A percentile compares a stretch with the other conserved stretches of the same genome.
Conservation (phyloP, 1,284 basidiomycete genomes). For the Cryptococcus wingfieldii region DNA sequence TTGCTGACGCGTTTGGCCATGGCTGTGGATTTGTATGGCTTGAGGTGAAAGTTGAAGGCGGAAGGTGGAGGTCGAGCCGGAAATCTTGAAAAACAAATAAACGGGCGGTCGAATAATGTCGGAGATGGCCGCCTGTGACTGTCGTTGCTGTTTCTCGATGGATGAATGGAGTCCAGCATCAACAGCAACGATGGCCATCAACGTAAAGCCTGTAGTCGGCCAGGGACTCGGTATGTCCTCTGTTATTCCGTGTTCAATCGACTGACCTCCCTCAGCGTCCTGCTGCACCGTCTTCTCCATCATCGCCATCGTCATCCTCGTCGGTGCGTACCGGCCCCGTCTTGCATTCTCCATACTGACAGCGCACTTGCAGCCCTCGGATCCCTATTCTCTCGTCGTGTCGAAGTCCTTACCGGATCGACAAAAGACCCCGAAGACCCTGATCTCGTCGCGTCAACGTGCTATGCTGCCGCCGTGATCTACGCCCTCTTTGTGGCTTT, state of each 20-base stretch:
- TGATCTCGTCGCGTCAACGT: constrained; percentile 49
- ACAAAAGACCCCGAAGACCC: constrained; percentile 52
- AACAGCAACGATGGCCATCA: constrained; percentile 17
- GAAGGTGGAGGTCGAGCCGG: constrained; percentile 1
- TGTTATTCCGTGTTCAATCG: not conserved
- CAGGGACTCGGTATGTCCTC: constrained; percentile 45
- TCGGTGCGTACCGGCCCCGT: constrained; percentile 33
- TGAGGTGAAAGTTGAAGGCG: not conserved
- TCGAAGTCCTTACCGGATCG: constrained; percentile 53
- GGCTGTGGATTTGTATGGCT: not conserved
- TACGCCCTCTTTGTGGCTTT: constrained; percentile 53
- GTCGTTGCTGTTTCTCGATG: not conserved
- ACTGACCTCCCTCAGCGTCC: constrained; percentile 44
- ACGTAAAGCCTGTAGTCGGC: constrained; percentile 48
- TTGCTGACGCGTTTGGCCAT: not conserved
- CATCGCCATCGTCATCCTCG: constrained; percentile 54
- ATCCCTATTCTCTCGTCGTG: constrained; percentile 37
- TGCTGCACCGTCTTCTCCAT: constrained; percentile 55
- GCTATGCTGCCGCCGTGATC: constrained; percentile 53
- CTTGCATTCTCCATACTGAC: not conserved
- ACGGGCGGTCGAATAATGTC: not conserved
- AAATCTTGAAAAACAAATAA: constrained; percentile 7
- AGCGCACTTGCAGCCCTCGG: constrained; percentile 30
- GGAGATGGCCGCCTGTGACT: not conserved
- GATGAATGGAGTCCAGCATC: not conserved